These are phyloP conservation scores for Sugiyamaella chiloensis DNA, from an alignment of 805 yeast species.

Conservation along the genomic window DNA sequence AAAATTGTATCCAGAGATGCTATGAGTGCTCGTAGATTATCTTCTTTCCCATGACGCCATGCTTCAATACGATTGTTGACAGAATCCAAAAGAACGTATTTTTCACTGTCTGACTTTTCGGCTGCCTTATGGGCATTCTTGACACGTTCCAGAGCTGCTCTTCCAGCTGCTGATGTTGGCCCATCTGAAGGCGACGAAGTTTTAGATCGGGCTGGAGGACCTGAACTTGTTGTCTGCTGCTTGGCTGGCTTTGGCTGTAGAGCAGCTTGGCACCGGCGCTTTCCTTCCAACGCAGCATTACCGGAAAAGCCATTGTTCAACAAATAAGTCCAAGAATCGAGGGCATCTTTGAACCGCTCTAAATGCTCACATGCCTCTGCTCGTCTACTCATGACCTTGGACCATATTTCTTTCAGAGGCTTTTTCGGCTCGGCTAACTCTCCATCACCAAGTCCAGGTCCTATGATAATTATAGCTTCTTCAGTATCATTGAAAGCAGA, in stretches of 20 bases:
- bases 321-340: slow-evolving; percentile 56
- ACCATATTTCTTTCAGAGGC: slow-evolving; percentile 64
- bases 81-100: slow-evolving; percentile 57
- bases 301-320: slow-evolving; percentile 66
- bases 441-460: slow-evolving; percentile 37
- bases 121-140: slow-evolving; percentile 46
- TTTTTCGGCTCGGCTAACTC: slow-evolving; percentile 50
- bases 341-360: slow-evolving; percentile 67
- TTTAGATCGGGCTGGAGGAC: slow-evolving; percentile 22
- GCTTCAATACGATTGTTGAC: slow-evolving; percentile 51
- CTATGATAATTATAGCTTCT: slow-evolving; percentile 44
- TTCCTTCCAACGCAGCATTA: slow-evolving; percentile 70
- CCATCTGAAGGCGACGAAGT: slow-evolving; percentile 27
- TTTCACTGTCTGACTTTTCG: slow-evolving; percentile 53
- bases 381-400: slow-evolving; percentile 60
- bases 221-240: background rate
- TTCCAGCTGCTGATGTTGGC: slow-evolving; percentile 32
- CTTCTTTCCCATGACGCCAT: slow-evolving; percentile 78
- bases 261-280: slow-evolving; percentile 67
- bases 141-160: slow-evolving; percentile 51
- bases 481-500: slow-evolving; percentile 47
- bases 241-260: slow-evolving; percentile 40
- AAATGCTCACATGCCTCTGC: slow-evolving; percentile 84
- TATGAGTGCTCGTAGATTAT: slow-evolving; percentile 73
- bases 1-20: slow-evolving; percentile 65